These are phyloP conservation scores for Eimeria necatrix DNA, from an alignment of 169 alveolate genomes.

Conservation along the genomic window DNA sequence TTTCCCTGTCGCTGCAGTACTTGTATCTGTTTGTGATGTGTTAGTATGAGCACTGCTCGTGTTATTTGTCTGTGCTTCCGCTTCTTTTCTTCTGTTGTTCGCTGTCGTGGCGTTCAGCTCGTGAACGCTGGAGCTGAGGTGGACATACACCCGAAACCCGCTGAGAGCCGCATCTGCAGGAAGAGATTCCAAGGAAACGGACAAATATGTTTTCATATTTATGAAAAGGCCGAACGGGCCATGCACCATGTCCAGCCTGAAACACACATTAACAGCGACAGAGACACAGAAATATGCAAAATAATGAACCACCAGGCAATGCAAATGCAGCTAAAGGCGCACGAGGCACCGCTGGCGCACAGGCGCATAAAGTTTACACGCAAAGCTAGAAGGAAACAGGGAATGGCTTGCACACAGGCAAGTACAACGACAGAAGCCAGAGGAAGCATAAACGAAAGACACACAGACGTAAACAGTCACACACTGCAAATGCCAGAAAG, in stretches of 20 bases:
- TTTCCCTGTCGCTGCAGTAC: not conserved
- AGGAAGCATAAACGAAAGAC: not conserved
- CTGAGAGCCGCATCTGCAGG: conserved; percentile 77
- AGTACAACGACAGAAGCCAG: not conserved
- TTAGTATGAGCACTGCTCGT: not conserved
- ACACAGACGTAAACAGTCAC: not conserved
- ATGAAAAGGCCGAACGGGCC: conserved; percentile 88
- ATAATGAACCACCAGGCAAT: not conserved
- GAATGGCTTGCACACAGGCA: not conserved
- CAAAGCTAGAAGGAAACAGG: not conserved
- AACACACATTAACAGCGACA: not conserved
- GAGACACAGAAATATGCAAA: not conserved
- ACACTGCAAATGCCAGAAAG: not conserved
- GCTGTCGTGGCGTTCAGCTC: conserved; percentile 37
- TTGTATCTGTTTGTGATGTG: not conserved
- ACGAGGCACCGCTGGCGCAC: not conserved
- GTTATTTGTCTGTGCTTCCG: not conserved
- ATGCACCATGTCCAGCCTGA: conserved; percentile 85
- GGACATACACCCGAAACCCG: conserved; percentile 67
- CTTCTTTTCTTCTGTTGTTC: conserved; percentile 1
- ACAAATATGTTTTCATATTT: conserved; percentile 85
- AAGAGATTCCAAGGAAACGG: conserved; percentile 83
- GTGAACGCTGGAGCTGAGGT: conserved; percentile 63
- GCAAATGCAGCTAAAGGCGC: not conserved
- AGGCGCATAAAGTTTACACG: not conserved